These are phyloP conservation scores for Pseudogymnoascus sp. DNA, from an alignment of 2,329 filamentous ascomycete genomes.

Conservation along the genomic window DNA sequence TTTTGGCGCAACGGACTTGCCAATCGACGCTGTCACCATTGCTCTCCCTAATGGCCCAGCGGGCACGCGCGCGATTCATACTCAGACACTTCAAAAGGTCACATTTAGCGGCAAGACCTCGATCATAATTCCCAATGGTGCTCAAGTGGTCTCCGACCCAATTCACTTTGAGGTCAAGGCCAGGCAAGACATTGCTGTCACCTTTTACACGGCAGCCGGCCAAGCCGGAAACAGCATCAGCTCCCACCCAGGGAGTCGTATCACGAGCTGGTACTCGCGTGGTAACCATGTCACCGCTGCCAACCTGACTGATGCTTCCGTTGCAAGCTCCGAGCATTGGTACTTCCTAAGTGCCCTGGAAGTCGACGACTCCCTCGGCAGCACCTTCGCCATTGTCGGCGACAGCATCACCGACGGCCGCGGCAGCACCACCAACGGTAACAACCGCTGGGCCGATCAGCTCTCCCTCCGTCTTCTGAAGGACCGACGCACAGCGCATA, in stretches of 20 bases:
- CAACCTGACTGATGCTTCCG: conserved; percentile 32
- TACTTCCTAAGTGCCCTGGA: conserved; percentile 56
- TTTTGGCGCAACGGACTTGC: conserved; percentile 52
- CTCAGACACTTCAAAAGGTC: conserved; percentile 42
- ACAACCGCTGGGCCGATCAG: conserved; percentile 47
- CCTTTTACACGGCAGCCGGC: conserved; percentile 51
- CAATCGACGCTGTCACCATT: conserved; percentile 51
- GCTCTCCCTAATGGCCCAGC: conserved; percentile 48
- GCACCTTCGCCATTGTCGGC: conserved; percentile 52
- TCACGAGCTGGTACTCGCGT: conserved; percentile 47
- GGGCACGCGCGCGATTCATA: conserved; percentile 44
- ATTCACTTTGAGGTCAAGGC: conserved; percentile 45
- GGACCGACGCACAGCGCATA: conserved; percentile 32
- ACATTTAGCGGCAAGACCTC: conserved; percentile 48
- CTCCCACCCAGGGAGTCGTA: conserved; percentile 55
- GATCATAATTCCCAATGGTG: conserved; percentile 47
- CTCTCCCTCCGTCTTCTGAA: conserved; percentile 42
- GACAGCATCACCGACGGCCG: conserved; percentile 62
- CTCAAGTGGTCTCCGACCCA: conserved; percentile 53
- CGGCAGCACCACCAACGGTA: conserved; percentile 51
- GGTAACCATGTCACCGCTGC: conserved; percentile 45
- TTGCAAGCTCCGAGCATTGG: conserved; percentile 40
- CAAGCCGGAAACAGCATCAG: conserved; percentile 51
- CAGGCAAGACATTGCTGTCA: conserved; percentile 46
- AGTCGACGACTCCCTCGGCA: conserved; percentile 39